Evolutionary conservation across 163 green algal species (phyloP).

Genomic region (Chlorella variabilis): DNA sequence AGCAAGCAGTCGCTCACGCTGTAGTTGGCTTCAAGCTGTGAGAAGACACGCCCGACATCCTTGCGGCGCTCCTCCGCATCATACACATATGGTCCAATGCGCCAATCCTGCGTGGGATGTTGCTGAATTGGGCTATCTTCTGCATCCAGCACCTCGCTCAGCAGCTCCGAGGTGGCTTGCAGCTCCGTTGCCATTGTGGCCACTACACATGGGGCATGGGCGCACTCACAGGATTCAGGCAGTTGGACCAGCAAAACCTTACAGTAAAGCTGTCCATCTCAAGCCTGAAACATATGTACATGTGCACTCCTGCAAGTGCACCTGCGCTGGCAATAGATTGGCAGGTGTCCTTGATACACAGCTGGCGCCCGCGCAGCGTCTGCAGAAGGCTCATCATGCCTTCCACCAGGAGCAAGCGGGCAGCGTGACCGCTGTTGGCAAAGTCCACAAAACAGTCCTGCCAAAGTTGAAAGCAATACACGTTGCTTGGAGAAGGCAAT

Average conservation of each 20-base stretch:
- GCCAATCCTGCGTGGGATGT: slow-evolving; percentile 7
- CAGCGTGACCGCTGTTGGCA: not conserved
- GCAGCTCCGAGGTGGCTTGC: not conserved
- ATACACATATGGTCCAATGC: slow-evolving; percentile 29
- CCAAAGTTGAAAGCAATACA: not conserved
- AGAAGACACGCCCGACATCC: not conserved
- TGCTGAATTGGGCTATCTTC: not conserved
- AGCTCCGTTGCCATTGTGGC: slow-evolving; percentile 11
- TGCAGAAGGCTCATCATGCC: slow-evolving; percentile 23
- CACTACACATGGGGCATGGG: slow-evolving; percentile 6
- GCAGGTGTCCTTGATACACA: not conserved
- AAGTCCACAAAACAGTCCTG: slow-evolving; percentile 39
- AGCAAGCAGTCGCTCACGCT: not conserved
- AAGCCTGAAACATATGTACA: too few species aligned
- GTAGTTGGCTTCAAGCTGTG: not conserved
- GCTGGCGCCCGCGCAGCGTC: not conserved
- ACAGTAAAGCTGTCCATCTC: too few species aligned
- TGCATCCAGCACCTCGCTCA: slow-evolving; percentile 15
- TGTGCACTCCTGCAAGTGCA: too few species aligned
- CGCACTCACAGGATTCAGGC: not conserved
- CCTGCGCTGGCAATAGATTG: not conserved
- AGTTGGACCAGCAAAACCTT: too few species aligned
- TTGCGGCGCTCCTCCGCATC: slow-evolving; percentile 16
- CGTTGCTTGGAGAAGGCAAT: too few species aligned
- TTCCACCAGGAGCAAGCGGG: slow-evolving; percentile 24